Evolutionary conservation across 805 yeast species (phyloP), one percentile per base, ranked within the genome.

Genomic region (Myxozyma geophila): DNA sequence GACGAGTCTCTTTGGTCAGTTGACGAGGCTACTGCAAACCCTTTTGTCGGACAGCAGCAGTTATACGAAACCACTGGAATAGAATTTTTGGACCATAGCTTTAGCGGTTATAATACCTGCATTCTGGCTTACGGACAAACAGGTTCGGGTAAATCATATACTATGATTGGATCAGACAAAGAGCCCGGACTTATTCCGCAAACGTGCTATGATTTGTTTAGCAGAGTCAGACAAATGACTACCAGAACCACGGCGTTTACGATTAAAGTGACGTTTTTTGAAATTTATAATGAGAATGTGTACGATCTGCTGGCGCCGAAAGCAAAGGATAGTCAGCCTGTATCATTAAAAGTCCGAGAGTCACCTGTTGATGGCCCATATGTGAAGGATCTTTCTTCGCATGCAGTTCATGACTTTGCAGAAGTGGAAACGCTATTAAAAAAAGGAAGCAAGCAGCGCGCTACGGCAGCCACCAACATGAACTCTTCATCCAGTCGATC

Each of bases 401-500:
- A 77, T 56, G 63, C 63, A 2, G 82, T 87, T 1, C 74, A 73
- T 2, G 69, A 70, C 23, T 80, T 76, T 46, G 76, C 74, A 0
- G 85, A 84, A 12, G 80, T 88, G 44, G 67, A 76, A 23, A 70
- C 69, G 15, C 74, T 76, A 15, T 74, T 88, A 62, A 67, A 68
- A 1, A 65, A 71, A 23, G 93, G 92, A 0, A 83, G 83, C 55
- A 63, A 64, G 74, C 77, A 54, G 17, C 77, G 93, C 59, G 82
- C 87, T 7, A 85, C 88, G 0, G 90, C 89, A 0, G 71, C 86
- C 7, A 88, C 93, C 0, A 79, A 80, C 44, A 82, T 87, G 82
- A 89, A 88, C 73, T 83, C 82, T 19, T 75, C 78, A n/a, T 86
- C 91, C 44, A 86, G 90, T 0, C 78, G 95, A 67, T 87, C 92